phyloP scores from a whole-genome alignment of 2,329 filamentous ascomycete genomes.

The Aspergillus luchuensis region DNA sequence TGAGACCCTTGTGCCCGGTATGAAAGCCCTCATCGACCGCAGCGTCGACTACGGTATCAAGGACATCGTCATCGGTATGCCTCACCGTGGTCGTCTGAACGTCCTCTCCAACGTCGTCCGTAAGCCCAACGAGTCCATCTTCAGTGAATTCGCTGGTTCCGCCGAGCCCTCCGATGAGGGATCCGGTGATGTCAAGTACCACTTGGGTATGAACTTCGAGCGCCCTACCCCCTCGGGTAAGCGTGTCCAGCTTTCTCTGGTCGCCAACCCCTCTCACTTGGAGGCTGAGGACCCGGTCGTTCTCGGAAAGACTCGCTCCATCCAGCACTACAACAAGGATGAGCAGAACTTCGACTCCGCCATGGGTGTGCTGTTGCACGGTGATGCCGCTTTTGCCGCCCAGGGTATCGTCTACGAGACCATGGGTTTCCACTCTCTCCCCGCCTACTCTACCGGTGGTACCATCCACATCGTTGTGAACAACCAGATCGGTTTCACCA shows the following conservation, averaged over 20 bases:
- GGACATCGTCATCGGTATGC: conserved; percentile 99
- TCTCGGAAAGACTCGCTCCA: conserved; percentile 93
- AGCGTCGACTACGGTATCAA: conserved; percentile 98
- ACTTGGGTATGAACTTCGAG: conserved; percentile 99
- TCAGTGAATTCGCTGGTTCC: conserved; percentile 93
- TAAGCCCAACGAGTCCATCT: conserved; percentile 99
- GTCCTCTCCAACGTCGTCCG: conserved; percentile 97
- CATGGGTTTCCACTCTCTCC: conserved; percentile 93
- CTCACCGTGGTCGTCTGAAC: conserved; percentile 96
- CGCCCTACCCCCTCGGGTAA: conserved; percentile 96
- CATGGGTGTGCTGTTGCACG: conserved; percentile 95
- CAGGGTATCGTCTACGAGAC: conserved; percentile 99
- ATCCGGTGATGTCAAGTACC: conserved; percentile 98
- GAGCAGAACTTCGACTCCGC: conserved; percentile 85
- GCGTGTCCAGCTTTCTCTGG: conserved; percentile 97
- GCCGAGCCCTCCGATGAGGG: conserved; percentile 89
- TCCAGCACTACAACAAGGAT: conserved; percentile 98
- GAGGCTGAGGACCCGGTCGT: conserved; percentile 98
- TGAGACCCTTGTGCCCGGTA: conserved; percentile 94
- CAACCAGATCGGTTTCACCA: conserved; percentile 99
- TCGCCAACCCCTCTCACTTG: conserved; percentile 96
- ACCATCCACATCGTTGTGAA: conserved; percentile 97
- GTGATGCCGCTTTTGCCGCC: conserved; percentile 93
- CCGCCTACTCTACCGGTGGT: conserved; percentile 94
- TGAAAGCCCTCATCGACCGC: conserved; percentile 98